Evolutionary conservation across 768 basidiomycete genomes (phyloP), one percentile per base, ranked within the genome.

Genomic region (Polyporus arcularius): DNA sequence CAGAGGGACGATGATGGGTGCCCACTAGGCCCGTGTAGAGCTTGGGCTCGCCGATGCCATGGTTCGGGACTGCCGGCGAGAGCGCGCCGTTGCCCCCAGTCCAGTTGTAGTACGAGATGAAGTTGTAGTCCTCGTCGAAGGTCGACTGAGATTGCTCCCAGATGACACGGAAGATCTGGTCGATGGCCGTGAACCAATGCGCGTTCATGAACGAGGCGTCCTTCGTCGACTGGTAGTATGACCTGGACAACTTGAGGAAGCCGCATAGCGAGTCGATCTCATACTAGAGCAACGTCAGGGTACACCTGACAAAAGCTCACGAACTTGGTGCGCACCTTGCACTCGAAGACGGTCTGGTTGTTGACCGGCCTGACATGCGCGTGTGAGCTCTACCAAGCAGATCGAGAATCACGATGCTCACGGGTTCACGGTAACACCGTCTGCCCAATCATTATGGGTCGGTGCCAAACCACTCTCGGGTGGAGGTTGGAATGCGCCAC

Each of bases 71-170:
- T 16, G 78, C 73, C 4, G 88, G 88, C 39, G 85, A 79, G 46
- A 90, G 78, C 15, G 87, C 76, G 12, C 88, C 87, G 53, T 78
- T 72, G 15, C 83, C 83, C 16, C 90, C 90, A 5, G 90, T 91
- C 90, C 90, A 92, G 68, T 89, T 90, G 71, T 89, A 92, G 71
- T 84, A 89, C 7, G 88, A 90, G 54, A 90, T 77, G 67, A 87
- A 84, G 71, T 89, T 86, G 76, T 85, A 91, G 73, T 89, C 71
- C 16, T 77, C 76, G 66, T 90, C 89, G 61, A 88, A 90, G 4
- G 86, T 83, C 5, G 81, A 65, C 67, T 90, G 89, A 3, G 89
- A 89, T 68, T 92, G 90, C 68, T 92, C 89, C 61, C 83, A 78
- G 57, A 92, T 86, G 49, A 91, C 88, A 42, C 84, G 83, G 72